Evolutionary conservation across 2,329 filamentous ascomycete genomes (phyloP), one percentile per base, ranked within the genome.

Genomic region (Pseudofabraea citricarpa): DNA sequence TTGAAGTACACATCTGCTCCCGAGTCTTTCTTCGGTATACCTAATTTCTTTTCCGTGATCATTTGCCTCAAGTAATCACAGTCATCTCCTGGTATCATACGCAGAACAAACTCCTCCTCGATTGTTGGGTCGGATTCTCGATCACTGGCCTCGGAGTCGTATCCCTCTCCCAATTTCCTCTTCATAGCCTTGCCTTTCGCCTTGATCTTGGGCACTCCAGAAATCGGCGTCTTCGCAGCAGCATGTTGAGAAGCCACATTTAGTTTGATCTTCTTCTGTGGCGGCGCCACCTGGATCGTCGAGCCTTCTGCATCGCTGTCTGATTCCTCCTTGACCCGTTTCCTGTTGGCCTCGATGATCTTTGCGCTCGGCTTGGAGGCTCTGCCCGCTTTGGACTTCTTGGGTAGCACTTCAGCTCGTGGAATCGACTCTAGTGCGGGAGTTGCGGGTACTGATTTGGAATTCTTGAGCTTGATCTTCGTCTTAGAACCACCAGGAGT

Each of bases 71-170:
- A 69, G 57, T 91, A 90, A 19, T 96, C 87, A 60, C 86, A 87
- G 64, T 96, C 87, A 22, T 86, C 80, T 0, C 90, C 90, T 0
- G 90, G 87, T 43, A 82, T 64, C 86, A 96, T 95, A 47, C 93
- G 87, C 48, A 98, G 65, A 7, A 98, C 75, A 53, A 97, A 88
- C 51, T 94, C 85, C 58, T 91, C 86, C 64, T 97, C 91, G 48
- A 95, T 87, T 1, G 85, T 77, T 1, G 93, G 93, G 58, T 98
- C 93, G 8, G 72, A 66, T 64, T 98, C 93, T 12, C 84, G 81
- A 59, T 97, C 93, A 43, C 90, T 93, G 10, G 90, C 89, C 64
- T 97, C 93, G 3, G 90, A 96, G 62, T 98, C 93, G 65, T 97
- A 98, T 6, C 91, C 93, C 44, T 95, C 89, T 40, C 93, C 93